These are phyloP conservation scores for Phalaenopsis aphrodite DNA, from an alignment of 106 monocot genomes.

Conservation along the genomic window DNA sequence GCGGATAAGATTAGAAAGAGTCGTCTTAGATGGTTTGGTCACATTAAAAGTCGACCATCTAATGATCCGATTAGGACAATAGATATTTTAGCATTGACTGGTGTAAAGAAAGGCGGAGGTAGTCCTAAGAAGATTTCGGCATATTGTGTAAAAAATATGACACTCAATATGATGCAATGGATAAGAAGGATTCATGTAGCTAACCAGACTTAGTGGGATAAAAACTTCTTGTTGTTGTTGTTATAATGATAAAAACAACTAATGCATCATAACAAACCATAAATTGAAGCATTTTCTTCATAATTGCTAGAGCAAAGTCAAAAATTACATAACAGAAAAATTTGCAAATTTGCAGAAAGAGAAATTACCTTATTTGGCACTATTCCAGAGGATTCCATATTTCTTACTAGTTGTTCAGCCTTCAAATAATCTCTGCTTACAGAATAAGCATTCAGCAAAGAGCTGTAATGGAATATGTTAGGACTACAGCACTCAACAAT, in stretches of 20 bases:
- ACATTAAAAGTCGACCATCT: too few relatives aligned
- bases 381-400: constrained; percentile 66
- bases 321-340: not conserved
- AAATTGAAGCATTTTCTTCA: not conserved
- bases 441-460: constrained; percentile 90
- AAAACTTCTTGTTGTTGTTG: too few relatives aligned
- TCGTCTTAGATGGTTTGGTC: too few relatives aligned
- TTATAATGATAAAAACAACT: too few relatives aligned
- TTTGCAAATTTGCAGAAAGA: not conserved
- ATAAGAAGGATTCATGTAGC: not conserved
- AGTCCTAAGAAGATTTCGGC: too few relatives aligned
- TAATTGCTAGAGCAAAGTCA: not conserved
- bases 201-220: not conserved
- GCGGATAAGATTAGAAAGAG: too few relatives aligned
- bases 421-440: constrained; percentile 60
- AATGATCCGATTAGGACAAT: too few relatives aligned
- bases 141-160: too few relatives aligned
- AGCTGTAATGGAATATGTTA: constrained; percentile 86
- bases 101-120: too few relatives aligned
- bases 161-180: too few relatives aligned
- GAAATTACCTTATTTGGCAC: constrained; percentile 77
- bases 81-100: too few relatives aligned
- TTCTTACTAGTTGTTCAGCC: constrained; percentile 59
- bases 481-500: constrained; percentile 53
- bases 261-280: not conserved